phyloP scores from a whole-genome alignment of 2,329 filamentous ascomycete genomes.

The Bipolaris sorokiniana region DNA sequence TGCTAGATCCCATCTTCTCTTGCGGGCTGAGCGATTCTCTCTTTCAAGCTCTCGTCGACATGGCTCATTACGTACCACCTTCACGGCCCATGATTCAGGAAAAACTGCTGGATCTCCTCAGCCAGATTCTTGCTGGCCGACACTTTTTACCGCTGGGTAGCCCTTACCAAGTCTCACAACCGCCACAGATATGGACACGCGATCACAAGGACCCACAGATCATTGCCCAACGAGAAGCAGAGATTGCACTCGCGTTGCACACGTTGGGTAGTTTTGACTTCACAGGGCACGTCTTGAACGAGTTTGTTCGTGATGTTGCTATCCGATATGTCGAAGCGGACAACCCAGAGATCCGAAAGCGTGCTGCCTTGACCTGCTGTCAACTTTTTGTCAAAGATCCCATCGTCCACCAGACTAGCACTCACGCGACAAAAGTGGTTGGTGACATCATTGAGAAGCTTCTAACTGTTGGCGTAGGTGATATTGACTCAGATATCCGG shows the following conservation, averaged over 20 bases:
- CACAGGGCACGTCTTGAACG: slow-evolving; percentile 84
- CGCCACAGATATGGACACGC: slow-evolving; percentile 82
- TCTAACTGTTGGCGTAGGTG: slow-evolving; percentile 90
- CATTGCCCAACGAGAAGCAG: slow-evolving; percentile 79
- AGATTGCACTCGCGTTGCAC: slow-evolving; percentile 91
- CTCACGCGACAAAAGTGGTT: slow-evolving; percentile 95
- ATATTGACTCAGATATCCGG: slow-evolving; percentile 85
- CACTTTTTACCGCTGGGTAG: slow-evolving; percentile 92
- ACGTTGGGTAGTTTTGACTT: slow-evolving; percentile 99
- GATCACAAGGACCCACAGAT: slow-evolving; percentile 84
- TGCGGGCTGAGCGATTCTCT: slow-evolving; percentile 93
- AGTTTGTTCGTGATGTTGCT: slow-evolving; percentile 97
- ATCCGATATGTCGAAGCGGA: slow-evolving; percentile 98
- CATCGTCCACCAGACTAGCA: slow-evolving; percentile 96
- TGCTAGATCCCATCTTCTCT: slow-evolving; percentile 95
- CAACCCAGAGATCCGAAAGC: slow-evolving; percentile 89
- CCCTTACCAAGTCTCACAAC: slow-evolving; percentile 81
- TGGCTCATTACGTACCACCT: slow-evolving; percentile 98
- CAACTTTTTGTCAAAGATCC: slow-evolving; percentile 97
- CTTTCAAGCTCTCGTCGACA: slow-evolving; percentile 94
- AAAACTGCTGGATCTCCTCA: slow-evolving; percentile 90
- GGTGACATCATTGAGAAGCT: slow-evolving; percentile 98
- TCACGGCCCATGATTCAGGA: slow-evolving; percentile 94
- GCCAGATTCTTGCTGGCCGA: slow-evolving; percentile 88
- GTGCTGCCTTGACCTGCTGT: slow-evolving; percentile 94